These are phyloP conservation scores for Mucor mucedo DNA, from an alignment of 371 early-diverging fungal species.

Conservation along the genomic window DNA sequence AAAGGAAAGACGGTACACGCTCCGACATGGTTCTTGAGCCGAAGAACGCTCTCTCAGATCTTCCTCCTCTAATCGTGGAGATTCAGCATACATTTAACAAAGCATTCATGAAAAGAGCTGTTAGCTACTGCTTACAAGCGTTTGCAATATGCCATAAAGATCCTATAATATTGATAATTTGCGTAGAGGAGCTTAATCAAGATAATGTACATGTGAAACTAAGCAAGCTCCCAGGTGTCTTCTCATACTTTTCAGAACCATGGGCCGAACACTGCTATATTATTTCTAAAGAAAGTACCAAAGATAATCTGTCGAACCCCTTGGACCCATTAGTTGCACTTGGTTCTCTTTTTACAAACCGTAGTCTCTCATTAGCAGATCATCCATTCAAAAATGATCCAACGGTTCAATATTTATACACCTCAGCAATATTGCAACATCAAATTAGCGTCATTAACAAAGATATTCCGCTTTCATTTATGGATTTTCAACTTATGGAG, in stretches of 20 bases:
- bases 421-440: slow-evolving; percentile 19
- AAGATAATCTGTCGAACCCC: background rate
- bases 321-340: slow-evolving; percentile 20
- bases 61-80: slow-evolving; percentile 22
- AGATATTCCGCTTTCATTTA: slow-evolving; percentile 5
- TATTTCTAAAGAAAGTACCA: slow-evolving; percentile 12
- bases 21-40: slow-evolving; percentile 23
- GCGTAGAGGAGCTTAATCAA: slow-evolving; percentile 1
- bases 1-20: slow-evolving; percentile 19
- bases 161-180: slow-evolving; percentile 18
- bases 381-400: slow-evolving; percentile 17
- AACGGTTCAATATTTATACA: slow-evolving; percentile 13
- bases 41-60: slow-evolving; percentile 21
- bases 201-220: too few species aligned
- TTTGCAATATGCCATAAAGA: slow-evolving; percentile 13
- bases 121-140: slow-evolving; percentile 20
- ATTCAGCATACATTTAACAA: slow-evolving; percentile 18
- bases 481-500: slow-evolving; percentile 18
- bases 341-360: slow-evolving; percentile 11
- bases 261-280: slow-evolving; percentile 14
- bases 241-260: background rate
- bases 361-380: slow-evolving; percentile 10
- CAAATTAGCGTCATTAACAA: slow-evolving; percentile 16
- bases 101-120: slow-evolving; percentile 19
- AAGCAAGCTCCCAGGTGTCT: too few species aligned